Conservation (phyloP, 345 rosid species). For the Salix dunnii region DNA sequence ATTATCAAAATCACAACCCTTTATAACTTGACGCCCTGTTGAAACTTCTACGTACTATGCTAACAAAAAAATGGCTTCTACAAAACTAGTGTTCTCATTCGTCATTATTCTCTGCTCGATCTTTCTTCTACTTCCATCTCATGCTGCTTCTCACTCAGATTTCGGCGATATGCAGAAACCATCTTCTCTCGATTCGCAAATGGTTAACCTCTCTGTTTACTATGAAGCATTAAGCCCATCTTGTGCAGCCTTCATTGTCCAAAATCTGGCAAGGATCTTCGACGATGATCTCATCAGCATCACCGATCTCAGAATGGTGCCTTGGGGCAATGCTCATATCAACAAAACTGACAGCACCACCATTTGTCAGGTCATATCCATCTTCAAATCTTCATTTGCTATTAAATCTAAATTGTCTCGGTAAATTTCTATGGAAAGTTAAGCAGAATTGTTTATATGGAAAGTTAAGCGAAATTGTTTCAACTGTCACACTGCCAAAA, state of each 20-base stretch:
- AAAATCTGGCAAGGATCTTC: conserved; percentile 27
- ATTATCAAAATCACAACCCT: neutral
- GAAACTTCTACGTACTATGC: neutral
- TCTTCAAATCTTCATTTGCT: neutral
- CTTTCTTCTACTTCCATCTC: conserved; percentile 12
- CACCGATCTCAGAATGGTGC: conserved; percentile 44
- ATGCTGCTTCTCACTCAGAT: conserved; percentile 8
- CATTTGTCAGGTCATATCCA: conserved; percentile 32
- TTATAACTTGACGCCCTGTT: neutral
- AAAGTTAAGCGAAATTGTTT: no score
- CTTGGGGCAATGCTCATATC: conserved; percentile 39
- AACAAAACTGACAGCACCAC: conserved; percentile 9
- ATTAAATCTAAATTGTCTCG: neutral
- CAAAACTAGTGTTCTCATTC: neutral
- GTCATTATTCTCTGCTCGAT: neutral
- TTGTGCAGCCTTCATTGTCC: conserved; percentile 34
- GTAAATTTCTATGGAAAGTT: no score
- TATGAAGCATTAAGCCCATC: conserved; percentile 33
- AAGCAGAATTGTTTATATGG: no score
- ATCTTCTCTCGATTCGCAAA: conserved; percentile 7
- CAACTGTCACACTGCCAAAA: neutral
- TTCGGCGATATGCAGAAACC: neutral
- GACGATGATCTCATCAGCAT: conserved; percentile 36
- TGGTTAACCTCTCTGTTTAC: conserved; percentile 41
- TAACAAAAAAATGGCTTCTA: conserved; percentile 21